Conservation (phyloP, 495 filamentous ascomycete species). For the Amorphotheca resinae region DNA sequence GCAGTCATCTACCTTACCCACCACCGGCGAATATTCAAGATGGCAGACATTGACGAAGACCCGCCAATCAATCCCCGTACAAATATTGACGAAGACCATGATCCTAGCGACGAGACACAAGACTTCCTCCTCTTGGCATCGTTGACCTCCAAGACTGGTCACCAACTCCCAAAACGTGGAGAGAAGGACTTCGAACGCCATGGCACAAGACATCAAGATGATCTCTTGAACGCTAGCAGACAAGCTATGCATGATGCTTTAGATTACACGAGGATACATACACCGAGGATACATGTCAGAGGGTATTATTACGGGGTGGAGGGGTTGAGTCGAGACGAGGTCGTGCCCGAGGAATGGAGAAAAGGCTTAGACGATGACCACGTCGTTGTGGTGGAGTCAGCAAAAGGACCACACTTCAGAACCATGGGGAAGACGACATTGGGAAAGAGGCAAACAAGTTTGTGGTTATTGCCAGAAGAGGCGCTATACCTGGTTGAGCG, state of each 20-base stretch:
- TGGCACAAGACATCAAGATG: slow-evolving; percentile 66
- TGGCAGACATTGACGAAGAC: slow-evolving; percentile 41
- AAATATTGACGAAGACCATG: slow-evolving; percentile 37
- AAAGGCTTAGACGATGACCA: slow-evolving; percentile 31
- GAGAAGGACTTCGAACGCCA: slow-evolving; percentile 97
- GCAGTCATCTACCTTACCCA: background rate
- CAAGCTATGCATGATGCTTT: slow-evolving; percentile 84
- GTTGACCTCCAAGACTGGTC: slow-evolving; percentile 25
- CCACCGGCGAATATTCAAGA: too few species aligned
- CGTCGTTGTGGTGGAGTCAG: slow-evolving; percentile 35
- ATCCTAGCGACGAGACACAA: slow-evolving; percentile 62
- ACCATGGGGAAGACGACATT: slow-evolving; percentile 31
- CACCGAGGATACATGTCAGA: slow-evolving; percentile 37
- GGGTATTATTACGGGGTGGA: slow-evolving; percentile 36
- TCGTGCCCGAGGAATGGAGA: slow-evolving; percentile 10
- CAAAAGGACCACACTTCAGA: slow-evolving; percentile 29
- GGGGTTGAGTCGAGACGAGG: slow-evolving; percentile 20
- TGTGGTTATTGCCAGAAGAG: slow-evolving; percentile 89
- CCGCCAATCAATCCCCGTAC: slow-evolving; percentile 22
- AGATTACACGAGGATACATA: slow-evolving; percentile 53
- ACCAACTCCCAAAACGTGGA: slow-evolving; percentile 56
- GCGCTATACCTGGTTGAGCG: slow-evolving; percentile 79
- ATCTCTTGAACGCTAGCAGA: slow-evolving; percentile 66
- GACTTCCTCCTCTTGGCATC: slow-evolving; percentile 70
- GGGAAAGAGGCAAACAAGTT: slow-evolving; percentile 28